Percentiles rank a stretch among this genome's conserved stretches.
Conservation (phyloP, 768 basidiomycete genomes). For the Boletus edulis region DNA sequence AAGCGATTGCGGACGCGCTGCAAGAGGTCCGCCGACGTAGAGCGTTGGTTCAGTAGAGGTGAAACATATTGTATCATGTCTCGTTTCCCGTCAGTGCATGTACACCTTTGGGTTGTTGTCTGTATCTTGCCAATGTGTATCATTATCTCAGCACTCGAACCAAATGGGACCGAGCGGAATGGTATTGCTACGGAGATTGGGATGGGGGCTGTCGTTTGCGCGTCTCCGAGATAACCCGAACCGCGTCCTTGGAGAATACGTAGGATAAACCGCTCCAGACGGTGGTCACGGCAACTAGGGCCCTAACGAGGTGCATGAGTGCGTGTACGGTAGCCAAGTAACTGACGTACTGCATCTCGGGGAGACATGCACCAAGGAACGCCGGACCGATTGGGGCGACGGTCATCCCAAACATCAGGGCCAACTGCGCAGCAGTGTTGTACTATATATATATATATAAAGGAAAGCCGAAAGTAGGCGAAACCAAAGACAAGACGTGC, state of each 20-base stretch:
- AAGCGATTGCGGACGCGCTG: conserved; percentile 61
- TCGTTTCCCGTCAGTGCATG: background rate
- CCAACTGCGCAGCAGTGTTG: conserved; percentile 89
- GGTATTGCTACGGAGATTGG: conserved; percentile 10
- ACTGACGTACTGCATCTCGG: conserved; percentile 68
- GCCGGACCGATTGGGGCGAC: conserved; percentile 73
- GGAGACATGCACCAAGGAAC: conserved; percentile 53
- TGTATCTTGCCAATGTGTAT: conserved; percentile 21
- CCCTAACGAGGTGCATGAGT: conserved; percentile 45
- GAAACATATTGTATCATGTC: background rate
- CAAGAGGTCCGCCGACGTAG: conserved; percentile 66
- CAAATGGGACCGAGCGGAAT: background rate
- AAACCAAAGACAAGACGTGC: background rate
- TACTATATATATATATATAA: conserved; percentile 43
- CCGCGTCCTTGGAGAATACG: conserved; percentile 70
- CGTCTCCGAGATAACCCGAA: conserved; percentile 52
- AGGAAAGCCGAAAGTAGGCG: background rate
- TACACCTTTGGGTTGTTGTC: conserved; percentile 10
- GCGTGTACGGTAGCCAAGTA: background rate
- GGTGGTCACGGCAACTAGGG: conserved; percentile 86
- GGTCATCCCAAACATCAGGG: conserved; percentile 88
- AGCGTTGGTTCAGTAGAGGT: conserved; percentile 19
- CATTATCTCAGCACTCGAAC: conserved; percentile 6
- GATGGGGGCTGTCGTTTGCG: conserved; percentile 31
- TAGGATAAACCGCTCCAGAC: conserved; percentile 90